Base-by-base conservation (phyloP, 1,284 basidiomycete genomes). In the Flammula alnicola region DNA sequence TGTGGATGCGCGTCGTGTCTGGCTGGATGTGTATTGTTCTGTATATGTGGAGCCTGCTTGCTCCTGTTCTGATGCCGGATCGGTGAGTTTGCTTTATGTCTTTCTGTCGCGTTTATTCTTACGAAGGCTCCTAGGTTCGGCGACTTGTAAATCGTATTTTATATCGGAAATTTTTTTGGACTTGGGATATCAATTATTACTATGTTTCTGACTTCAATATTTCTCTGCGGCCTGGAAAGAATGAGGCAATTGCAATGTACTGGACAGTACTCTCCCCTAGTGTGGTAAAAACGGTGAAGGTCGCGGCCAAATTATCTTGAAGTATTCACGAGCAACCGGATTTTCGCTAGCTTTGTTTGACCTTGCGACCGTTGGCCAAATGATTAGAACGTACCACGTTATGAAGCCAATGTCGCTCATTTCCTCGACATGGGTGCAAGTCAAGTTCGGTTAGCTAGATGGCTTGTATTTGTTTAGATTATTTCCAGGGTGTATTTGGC, bases 1-100 rank as follows among this genome's bases (percentile, higher is more conserved):
- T 99, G 96, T 99, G 97, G 96, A 98, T 98, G 92, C 79, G 97
- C 4, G 82, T 98, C 36, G 89, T 98, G 27, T 95, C 93, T 39
- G 91, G 91, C 61, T 99, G 95, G 95, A 79, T 95, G 26, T 97
- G 93, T 70, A 90, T 95, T 72, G 63, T 85, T 33, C 74, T 98
- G 40, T 98, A 97, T 67, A 81, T 83, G 26, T 97, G 94, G 95
- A 95, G 91, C 62, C 71, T 95, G 55, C 62, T 97, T 35, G 95
- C 93, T 8, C 95, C 95, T 1, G 88, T 94, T 25, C 53, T 97
- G 23, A 76, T 95, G 81, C 95, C 95, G 38, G 95, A 92, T 63
- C 76, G 89, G 88, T 88, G 57, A 65, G 73, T 59, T 27, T 33
- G 4, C 32, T 44, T n/a, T n/a, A n/a, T n/a, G n/a, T 3, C n/a